Conservation (phyloP, 129 eudicot genomes). For the sunflower (Helianthus annuus) region DNA sequence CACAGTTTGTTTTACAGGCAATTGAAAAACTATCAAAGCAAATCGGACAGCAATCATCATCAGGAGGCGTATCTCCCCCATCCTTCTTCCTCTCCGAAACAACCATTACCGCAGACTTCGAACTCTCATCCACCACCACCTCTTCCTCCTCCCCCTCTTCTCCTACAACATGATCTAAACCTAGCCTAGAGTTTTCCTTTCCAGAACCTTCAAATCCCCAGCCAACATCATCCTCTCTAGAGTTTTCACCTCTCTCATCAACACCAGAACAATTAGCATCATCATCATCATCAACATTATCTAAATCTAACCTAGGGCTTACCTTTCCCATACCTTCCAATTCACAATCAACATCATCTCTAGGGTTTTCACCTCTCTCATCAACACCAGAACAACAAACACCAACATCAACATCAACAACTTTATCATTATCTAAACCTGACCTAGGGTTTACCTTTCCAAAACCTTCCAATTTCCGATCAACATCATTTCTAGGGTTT, state of each 20-base stretch:
- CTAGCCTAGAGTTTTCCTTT: conserved; percentile 27
- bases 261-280: neutral
- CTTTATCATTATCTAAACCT: neutral
- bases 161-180: conserved; percentile 8
- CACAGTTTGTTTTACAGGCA: conserved; percentile 52
- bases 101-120: conserved; percentile 21
- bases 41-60: conserved; percentile 63
- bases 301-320: conserved; percentile 24
- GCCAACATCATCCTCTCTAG: neutral
- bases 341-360: neutral
- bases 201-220: conserved; percentile 14
- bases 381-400: neutral
- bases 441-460: conserved; percentile 26
- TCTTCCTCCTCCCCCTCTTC: conserved; percentile 1
- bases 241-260: conserved; percentile 20
- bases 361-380: conserved; percentile 25
- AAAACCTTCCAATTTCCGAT: conserved; percentile 11
- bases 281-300: neutral
- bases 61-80: conserved; percentile 48
- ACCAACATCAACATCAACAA: conserved; percentile 9
- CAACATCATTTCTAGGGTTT: conserved; percentile 22
- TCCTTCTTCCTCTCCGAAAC: conserved; percentile 31
- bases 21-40: conserved; percentile 48
- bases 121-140: conserved; percentile 18
- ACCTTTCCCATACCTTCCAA: conserved; percentile 15